Conservation (phyloP, 1,139 yeast genomes). For the Blastobotrys arbuscula region DNA sequence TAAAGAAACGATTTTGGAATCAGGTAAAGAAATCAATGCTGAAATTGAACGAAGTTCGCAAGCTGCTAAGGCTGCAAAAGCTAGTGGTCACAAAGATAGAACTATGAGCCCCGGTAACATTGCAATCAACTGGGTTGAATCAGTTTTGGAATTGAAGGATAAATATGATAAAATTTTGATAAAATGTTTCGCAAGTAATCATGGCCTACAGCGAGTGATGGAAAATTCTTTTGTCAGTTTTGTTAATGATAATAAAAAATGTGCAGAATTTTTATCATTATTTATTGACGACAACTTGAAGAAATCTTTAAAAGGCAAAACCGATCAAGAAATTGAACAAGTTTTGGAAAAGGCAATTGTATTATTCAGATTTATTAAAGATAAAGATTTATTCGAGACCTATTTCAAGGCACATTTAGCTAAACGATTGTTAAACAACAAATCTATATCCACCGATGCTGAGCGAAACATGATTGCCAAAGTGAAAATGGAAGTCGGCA, state of each 20-base stretch:
- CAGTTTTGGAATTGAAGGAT: conserved; percentile 49
- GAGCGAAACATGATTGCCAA: conserved; percentile 68
- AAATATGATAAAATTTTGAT: conserved; percentile 47
- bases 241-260: conserved; percentile 51
- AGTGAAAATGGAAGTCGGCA: conserved; percentile 73
- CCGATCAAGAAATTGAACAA: conserved; percentile 50
- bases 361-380: conserved; percentile 64
- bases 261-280: conserved; percentile 68
- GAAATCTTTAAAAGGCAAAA: conserved; percentile 48
- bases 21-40: conserved; percentile 38
- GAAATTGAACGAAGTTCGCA: conserved; percentile 21
- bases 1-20: conserved; percentile 42
- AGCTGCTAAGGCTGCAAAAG: conserved; percentile 23
- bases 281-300: conserved; percentile 70
- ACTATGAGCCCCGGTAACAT: conserved; percentile 41
- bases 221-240: conserved; percentile 59
- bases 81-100: conserved; percentile 32
- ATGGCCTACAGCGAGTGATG: conserved; percentile 48
- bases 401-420: conserved; percentile 88
- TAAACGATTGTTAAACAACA: conserved; percentile 59
- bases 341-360: conserved; percentile 51
- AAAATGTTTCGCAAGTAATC: conserved; percentile 46
- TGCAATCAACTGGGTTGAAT: conserved; percentile 68
- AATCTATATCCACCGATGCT: conserved; percentile 50
- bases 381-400: conserved; percentile 83